These are phyloP conservation scores for Pythium graminicola DNA, from an alignment of 352 stramenopile genomes.

Conservation along the genomic window DNA sequence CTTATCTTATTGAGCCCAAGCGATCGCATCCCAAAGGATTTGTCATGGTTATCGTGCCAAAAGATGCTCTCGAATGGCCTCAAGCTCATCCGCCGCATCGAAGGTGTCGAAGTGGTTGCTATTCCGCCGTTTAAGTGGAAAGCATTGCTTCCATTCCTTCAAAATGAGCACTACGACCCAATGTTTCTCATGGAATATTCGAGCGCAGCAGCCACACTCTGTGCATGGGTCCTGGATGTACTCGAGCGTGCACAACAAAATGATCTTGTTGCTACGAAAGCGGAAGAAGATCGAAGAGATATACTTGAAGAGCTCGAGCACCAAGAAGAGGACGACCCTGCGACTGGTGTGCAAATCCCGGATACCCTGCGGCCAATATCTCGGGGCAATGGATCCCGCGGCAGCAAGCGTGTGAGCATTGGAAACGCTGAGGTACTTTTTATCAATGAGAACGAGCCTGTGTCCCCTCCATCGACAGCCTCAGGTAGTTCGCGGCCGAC, in stretches of 20 bases:
- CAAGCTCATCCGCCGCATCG: slow-evolving; percentile 43
- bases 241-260: slow-evolving; percentile 34
- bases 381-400: neutral
- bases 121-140: slow-evolving; percentile 70
- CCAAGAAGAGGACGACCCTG: slow-evolving; percentile 28
- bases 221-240: slow-evolving; percentile 55
- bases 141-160: slow-evolving; percentile 56
- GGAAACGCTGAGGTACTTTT: slow-evolving; percentile 59
- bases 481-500: neutral
- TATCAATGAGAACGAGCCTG: slow-evolving; percentile 65
- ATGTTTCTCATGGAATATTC: slow-evolving; percentile 51
- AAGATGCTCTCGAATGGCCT: slow-evolving; percentile 55
- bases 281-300: slow-evolving; percentile 43
- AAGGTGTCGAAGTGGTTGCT: slow-evolving; percentile 28
- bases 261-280: slow-evolving; percentile 24
- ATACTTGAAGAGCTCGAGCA: slow-evolving; percentile 55
- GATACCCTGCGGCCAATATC: slow-evolving; percentile 9
- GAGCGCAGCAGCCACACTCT: slow-evolving; percentile 41
- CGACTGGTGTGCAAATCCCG: neutral
- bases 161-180: slow-evolving; percentile 70
- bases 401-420: slow-evolving; percentile 52
- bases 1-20: slow-evolving; percentile 68
- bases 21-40: slow-evolving; percentile 60
- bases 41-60: slow-evolving; percentile 56
- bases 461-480: slow-evolving; percentile 18